Evolutionary conservation across 257 asterid genomes (phyloP), one percentile per base, ranked within the genome.

Genomic region (Solanum pinnatisectum): DNA sequence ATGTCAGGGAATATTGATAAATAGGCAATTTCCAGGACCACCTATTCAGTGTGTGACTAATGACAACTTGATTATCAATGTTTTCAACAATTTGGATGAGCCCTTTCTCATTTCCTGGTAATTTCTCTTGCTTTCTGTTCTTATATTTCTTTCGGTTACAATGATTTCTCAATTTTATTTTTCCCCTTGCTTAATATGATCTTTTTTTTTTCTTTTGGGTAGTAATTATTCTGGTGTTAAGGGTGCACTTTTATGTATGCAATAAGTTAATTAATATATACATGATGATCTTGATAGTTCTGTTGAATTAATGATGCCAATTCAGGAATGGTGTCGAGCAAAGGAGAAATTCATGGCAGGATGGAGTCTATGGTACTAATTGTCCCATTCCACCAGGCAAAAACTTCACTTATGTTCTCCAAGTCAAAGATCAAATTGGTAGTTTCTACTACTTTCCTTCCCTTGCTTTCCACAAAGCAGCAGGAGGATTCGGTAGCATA

Each of bases 291-390:
- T 23, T 16, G 60, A 52, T 52, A 52, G 60, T 52, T 52, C 23
- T 52, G 63, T 52, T 52, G 63, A 52, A 52, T 52, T 52, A 18
- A 52, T 52, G 63, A 52, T 86, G 25, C 84, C 3, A 8, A 49
- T 72, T 35, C 73, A 91, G 93, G 93, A 91, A 91, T 39, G 93
- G 93, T 15, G 70, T 91, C 42, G 90, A 89, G 83, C 93, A 91
- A 65, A 87, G 93, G 84, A 89, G 92, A 86, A 91, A 91, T 85
- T 91, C 93, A 18, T 91, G 93, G 93, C 93, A 91, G 72, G 92
- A 91, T 46, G 93, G 93, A 84, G 93, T 91, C 6, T 91, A 73
- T 88, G 93, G 93, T 37, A 91, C 93, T 23, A 91, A 87, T 8
- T 89, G 93, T 56, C 92, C 93, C 10, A 91, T 91, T 74, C 90